phyloP scores from a whole-genome alignment of 208 protist genomes.

The Strigomonas culicis region DNA sequence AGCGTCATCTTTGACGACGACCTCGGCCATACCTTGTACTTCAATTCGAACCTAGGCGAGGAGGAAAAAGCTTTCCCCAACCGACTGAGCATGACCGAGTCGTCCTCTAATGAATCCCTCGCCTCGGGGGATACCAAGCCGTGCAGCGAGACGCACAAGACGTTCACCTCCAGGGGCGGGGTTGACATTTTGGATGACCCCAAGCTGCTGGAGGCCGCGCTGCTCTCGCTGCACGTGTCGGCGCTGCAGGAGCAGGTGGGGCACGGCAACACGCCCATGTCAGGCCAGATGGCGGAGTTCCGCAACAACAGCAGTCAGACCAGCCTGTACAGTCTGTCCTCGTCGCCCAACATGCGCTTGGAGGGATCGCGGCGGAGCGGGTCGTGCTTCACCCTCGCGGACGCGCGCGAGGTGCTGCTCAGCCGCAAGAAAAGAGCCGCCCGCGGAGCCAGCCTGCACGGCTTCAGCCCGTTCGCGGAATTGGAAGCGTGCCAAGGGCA shows the following conservation, averaged over 20 bases:
- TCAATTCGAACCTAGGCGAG: neutral
- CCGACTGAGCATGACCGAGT: neutral
- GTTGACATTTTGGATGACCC: constrained; percentile 23
- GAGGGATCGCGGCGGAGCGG: too few relatives aligned
- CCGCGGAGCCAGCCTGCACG: neutral
- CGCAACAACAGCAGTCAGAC: neutral
- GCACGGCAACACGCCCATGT: neutral
- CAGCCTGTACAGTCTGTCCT: neutral
- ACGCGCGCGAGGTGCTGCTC: constrained; percentile 7
- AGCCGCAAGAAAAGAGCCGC: neutral
- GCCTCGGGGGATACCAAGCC: neutral
- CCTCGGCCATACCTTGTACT: constrained; percentile 6
- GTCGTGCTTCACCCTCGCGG: neutral
- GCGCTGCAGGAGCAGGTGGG: constrained; percentile 7
- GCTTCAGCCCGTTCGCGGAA: neutral
- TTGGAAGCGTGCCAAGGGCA: neutral
- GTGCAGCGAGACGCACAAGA: neutral
- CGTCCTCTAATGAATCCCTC: too few relatives aligned
- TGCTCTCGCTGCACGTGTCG: constrained; percentile 18
- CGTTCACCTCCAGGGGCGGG: constrained; percentile 9
- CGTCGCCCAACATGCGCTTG: too few relatives aligned
- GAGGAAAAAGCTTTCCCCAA: neutral
- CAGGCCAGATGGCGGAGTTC: neutral
- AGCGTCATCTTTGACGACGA: constrained; percentile 6
- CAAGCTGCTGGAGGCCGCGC: constrained; percentile 1